phyloP scores from a whole-genome alignment of 768 basidiomycete species.

The Mrakia blollopis region DNA sequence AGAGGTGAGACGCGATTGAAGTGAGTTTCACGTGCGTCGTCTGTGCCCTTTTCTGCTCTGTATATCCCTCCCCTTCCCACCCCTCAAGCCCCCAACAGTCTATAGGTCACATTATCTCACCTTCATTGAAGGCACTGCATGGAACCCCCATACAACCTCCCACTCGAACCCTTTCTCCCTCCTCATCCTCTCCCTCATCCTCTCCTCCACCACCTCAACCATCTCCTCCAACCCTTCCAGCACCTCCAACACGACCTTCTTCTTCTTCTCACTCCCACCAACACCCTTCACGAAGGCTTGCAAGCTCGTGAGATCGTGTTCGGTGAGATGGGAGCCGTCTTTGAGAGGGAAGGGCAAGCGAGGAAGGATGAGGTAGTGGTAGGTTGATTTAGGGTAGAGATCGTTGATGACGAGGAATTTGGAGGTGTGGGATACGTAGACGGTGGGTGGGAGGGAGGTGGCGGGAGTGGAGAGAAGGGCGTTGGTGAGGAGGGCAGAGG shows the following conservation, averaged over 20 bases:
- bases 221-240: constrained; percentile 19
- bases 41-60: no score
- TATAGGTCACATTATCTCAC: background rate
- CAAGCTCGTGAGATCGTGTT: background rate
- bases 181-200: constrained; percentile 10
- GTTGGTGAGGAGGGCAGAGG: constrained; percentile 9
- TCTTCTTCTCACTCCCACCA: no score
- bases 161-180: constrained; percentile 23
- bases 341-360: constrained; percentile 16
- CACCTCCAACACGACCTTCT: constrained; percentile 16
- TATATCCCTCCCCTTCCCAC: no score
- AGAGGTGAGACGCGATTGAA: background rate
- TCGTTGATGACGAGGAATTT: constrained; percentile 19
- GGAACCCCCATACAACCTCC: constrained; percentile 27
- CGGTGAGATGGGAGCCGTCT: background rate
- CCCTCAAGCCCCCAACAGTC: background rate
- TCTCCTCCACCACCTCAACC: constrained; percentile 14
- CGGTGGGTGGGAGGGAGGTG: background rate
- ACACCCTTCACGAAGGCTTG: background rate
- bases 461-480: constrained; percentile 4
- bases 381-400: constrained; percentile 11
- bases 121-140: constrained; percentile 29
- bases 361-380: constrained; percentile 30
- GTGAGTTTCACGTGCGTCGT: background rate
- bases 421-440: constrained; percentile 10